Evolutionary conservation across 179 eudicot genomes (phyloP), one percentile per base, ranked within the genome.

Genomic region (Gypsophila paniculata): DNA sequence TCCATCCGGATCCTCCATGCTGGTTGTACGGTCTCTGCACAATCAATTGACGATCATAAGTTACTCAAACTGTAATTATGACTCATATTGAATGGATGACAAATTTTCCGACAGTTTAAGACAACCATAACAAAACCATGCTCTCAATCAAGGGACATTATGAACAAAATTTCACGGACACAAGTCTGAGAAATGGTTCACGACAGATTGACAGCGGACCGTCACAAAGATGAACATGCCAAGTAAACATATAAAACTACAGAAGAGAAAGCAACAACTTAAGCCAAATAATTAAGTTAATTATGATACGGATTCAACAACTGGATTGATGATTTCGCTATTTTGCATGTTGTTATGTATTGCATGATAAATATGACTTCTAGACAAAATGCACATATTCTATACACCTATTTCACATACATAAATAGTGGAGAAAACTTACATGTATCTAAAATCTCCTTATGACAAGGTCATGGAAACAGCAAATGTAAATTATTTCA

Each of bases 1-100:
- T 65, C 99, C 99, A 72, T 95, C 99, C 22, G 96, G 93, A 78
- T 95, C 99, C 84, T 95, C 99, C 99, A 95, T 93, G 88, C 85
- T 95, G 76, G 86, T 86, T 48, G 87, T 79, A n/a, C 96, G 91
- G 74, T 95, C 98, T 74, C 99, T 95, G 89, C 83, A 81, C 38
- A 65, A 69, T 53, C 65, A 74, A 44, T 42, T 73, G 7, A 69
- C n/a, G 51, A 72, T 69, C 10, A 63, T n/a, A 57, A 70, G 55
- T 60, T 63, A 48, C 38, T 39, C 19, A 58, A 68, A 13, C 49
- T 2, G 64, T n/a, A 61, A 19, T n/a, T 73, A 46, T 21, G 44
- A 60, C 23, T 23, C 32, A 19, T 19, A 18, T 22, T 44, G 36
- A 66, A 66, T n/a, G 48, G 32, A 77, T 38, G 39, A 58, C 11